Base-by-base conservation (phyloP, 371 early-diverging fungal genomes). In the Furculomyces boomerangus region DNA sequence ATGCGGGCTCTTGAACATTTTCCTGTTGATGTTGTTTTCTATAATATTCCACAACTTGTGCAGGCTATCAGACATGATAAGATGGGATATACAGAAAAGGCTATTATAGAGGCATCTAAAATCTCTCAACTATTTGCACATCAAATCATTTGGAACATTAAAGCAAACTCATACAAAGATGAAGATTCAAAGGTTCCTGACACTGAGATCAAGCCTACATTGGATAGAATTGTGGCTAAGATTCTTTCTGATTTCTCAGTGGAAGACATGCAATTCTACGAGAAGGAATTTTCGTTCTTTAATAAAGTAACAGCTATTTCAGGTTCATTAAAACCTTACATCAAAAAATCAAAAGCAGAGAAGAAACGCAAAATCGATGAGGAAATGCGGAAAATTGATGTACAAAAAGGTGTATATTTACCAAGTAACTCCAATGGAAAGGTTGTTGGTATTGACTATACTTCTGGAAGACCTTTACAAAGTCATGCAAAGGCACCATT, bases 101-200 rank as follows among this genome's bases (percentile, higher is more conserved):
- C 84, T 56, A 91, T 98, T 28, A 67, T 98, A 67, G 80, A 84
- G 32, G 88, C 98, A 0, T 97, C 90, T 0, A 79, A 79, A 56
- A 80, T 82, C 0, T 91, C 92, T 5, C 97, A 93, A 63, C 72
- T 89, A 30, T 98, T 98, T 76, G 90, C 96, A 2, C 99, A 99
- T 69, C 97, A 98, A 68, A 93, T 99, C 48, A 95, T 99, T 46
- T 99, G 99, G 99, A 99, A 99, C 65, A 95, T 99, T 92, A 85
- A 93, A 37, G 99, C 99, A 44, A 99, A 99, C 71, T 79, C 86
- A 83, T 95, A 59, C 77, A 84, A 78, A 71, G 88, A 90, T 62
- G 89, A 90, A 54, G 87, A 82, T 3, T 48, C 61, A 1, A 62
- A 56, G 46, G 29, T 47, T 57, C 79, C 86, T 0, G 90, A 88